Percentiles rank a stretch among this genome's conserved stretches.
These are phyloP conservation scores for Lepidium africanum DNA, from an alignment of 345 rosid genomes.

Conservation along the genomic window DNA sequence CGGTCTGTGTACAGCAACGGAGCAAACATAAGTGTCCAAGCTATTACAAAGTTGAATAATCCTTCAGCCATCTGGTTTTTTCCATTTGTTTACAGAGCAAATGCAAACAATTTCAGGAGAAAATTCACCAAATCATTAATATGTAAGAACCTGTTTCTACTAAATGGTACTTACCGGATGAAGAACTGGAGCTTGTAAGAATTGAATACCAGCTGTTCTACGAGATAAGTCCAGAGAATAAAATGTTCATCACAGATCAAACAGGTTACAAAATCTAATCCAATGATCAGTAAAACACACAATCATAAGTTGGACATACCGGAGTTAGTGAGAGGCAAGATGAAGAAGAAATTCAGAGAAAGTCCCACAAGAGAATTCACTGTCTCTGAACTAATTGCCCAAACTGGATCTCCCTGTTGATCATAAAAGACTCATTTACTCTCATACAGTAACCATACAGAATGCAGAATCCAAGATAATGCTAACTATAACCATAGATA, in stretches of 20 bases:
- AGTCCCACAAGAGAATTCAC: constrained; percentile 67
- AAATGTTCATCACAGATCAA: constrained; percentile 9
- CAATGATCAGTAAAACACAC: background rate
- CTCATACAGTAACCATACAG: background rate
- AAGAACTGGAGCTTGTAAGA: constrained; percentile 71
- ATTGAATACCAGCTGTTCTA: constrained; percentile 66
- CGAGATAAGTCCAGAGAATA: constrained; percentile 31
- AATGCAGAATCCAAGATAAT: background rate
- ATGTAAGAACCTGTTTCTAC: background rate
- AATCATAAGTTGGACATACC: constrained; percentile 34
- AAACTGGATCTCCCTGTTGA: constrained; percentile 86
- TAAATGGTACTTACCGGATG: constrained; percentile 58
- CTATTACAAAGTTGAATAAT: constrained; percentile 85
- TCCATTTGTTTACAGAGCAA: background rate
- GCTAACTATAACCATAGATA: background rate
- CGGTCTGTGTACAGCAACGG: constrained; percentile 81
- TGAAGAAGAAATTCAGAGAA: constrained; percentile 85
- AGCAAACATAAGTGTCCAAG: constrained; percentile 98
- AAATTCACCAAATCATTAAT: background rate
- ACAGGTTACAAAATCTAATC: background rate
- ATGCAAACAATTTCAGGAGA: background rate
- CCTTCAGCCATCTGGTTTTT: constrained; percentile 73
- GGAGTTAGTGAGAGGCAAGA: constrained; percentile 67
- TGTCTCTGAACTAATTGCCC: constrained; percentile 78
- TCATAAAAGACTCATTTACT: background rate